Evolutionary conservation across 2,329 filamentous ascomycete species (phyloP).

Genomic region (Cadophora sp.): DNA sequence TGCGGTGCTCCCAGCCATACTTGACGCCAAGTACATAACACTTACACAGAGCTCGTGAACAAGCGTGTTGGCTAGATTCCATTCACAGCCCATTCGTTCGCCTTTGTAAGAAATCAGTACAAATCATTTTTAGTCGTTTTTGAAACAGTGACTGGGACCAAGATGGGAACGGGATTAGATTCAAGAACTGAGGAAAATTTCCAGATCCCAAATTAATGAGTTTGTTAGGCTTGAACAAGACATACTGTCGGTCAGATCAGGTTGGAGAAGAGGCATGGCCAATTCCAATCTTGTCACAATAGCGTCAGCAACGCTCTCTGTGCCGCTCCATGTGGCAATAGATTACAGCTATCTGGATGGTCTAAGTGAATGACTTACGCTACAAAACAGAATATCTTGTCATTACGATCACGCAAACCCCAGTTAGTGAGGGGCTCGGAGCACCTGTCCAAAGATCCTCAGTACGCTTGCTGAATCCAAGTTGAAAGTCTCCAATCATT

Average conservation of each 20-base stretch:
- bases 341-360: too few species aligned
- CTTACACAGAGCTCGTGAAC: constrained; percentile 6
- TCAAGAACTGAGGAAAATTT: too few species aligned
- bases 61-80: background rate
- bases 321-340: too few species aligned
- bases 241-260: background rate
- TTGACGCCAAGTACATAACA: background rate
- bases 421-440: too few species aligned
- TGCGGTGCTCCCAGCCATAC: background rate
- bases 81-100: constrained; percentile 1
- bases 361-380: background rate
- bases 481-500: background rate
- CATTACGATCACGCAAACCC: too few species aligned
- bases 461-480: background rate
- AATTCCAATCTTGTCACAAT: background rate
- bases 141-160: too few species aligned
- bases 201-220: background rate
- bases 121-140: background rate
- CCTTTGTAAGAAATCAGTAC: background rate
- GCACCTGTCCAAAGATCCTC: background rate
- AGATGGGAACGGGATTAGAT: too few species aligned
- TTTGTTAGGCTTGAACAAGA: background rate
- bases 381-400: background rate
- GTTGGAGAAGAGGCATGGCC: background rate
- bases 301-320: background rate